Base-by-base conservation (phyloP, 768 basidiomycete species). In the Neoboletus subvelutipes region DNA sequence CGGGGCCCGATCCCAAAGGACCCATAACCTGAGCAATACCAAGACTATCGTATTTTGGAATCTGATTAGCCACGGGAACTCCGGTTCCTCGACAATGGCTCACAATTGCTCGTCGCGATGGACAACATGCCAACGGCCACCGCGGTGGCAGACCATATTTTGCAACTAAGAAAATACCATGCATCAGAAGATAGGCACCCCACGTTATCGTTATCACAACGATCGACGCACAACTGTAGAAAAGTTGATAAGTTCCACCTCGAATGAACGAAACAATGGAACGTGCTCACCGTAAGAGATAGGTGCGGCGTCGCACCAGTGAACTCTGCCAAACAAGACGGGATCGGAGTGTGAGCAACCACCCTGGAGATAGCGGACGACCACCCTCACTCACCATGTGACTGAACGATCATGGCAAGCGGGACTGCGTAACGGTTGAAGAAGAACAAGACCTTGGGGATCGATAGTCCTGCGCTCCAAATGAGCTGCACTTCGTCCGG, bases 1-100 rank as follows among this genome's bases (percentile, higher is more conserved):
- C n/a, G 60, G 66, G 1, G 33, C 37, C 12, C 69, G 65, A 39
- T 66, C 69, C 64, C 76, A 77, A 6, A 76, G 59, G 24, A 73
- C 61, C 77, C 77, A 78, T 9, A 77, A 29, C 2, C 74, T 72
- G n/a, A 77, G 62, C 36, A 78, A 60, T 12, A 78, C 64, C 22
- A 77, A 66, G 56, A 77, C 77, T 77, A 33, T 40, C 24, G 43
- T 1, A 15, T 53, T 48, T 22, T 47, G 24, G 15, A 3, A 13
- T n/a, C 11, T 18, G 57, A 52, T 63, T 42, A 64, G 57, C 22
- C 40, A 61, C 15, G 11, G 28, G 41, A 37, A 50, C 28, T 2
- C 45, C 20, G 26, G 20, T 9, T 15, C 40, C 20, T 56, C n/a
- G 20, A 36, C 4, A n/a, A 18, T 18, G 18, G 1, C 70, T 61